Evolutionary conservation across 2,329 filamentous ascomycete species (phyloP).

Genomic region (Madurella mycetomatis): DNA sequence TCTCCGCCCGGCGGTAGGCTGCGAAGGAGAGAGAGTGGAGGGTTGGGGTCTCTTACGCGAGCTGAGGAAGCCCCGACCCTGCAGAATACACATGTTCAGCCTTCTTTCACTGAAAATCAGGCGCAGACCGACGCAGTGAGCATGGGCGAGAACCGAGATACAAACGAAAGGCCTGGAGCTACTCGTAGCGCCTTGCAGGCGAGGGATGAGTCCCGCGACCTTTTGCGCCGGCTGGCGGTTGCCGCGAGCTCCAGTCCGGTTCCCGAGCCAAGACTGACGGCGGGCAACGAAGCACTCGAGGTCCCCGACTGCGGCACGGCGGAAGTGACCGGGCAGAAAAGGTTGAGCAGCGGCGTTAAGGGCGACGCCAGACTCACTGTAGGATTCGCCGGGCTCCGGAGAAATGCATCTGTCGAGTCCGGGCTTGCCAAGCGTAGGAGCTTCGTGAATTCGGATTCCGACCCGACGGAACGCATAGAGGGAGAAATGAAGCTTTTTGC

Average conservation of each 20-base stretch:
- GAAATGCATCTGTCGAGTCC: conserved; percentile 44
- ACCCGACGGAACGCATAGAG: conserved; percentile 54
- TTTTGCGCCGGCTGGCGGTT: conserved; percentile 47
- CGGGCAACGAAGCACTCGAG: background rate
- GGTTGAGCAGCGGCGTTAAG: conserved; percentile 18
- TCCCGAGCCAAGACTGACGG: conserved; percentile 26
- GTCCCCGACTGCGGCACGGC: conserved; percentile 6
- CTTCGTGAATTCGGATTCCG: conserved; percentile 45
- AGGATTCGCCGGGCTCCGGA: conserved; percentile 43
- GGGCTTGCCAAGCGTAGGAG: conserved; percentile 46
- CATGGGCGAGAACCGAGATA: background rate
- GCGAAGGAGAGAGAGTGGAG: conserved; percentile 6
- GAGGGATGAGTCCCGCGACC: conserved; percentile 42
- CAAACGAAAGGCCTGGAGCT: background rate
- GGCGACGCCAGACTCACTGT: conserved; percentile 37
- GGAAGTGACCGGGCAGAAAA: conserved; percentile 15
- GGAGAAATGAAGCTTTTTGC: conserved; percentile 55
- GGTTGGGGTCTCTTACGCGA: background rate
- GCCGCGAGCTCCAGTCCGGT: conserved; percentile 44
- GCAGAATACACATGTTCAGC: background rate
- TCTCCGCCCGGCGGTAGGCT: conserved; percentile 12
- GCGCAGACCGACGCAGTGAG: background rate
- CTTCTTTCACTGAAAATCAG: background rate
- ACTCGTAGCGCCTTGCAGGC: conserved; percentile 20
- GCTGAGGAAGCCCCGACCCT: background rate